Base-by-base conservation (phyloP, 2,329 filamentous ascomycete species). In the Cryphonectria carpinicola region DNA sequence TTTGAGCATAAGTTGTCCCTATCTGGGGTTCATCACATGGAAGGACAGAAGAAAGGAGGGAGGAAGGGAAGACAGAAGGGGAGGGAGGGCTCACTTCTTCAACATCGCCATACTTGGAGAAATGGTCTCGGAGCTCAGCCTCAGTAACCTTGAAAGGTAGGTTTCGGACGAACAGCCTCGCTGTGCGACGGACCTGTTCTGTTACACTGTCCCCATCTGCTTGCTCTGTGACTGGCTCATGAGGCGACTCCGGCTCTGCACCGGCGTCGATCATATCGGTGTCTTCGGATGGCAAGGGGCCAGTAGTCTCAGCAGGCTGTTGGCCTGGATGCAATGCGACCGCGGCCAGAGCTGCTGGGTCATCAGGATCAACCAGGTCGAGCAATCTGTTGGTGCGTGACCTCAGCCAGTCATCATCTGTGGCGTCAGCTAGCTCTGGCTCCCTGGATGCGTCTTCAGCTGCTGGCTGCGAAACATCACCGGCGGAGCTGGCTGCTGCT, bases 1-100 rank as follows among this genome's bases (percentile, higher is more conserved):
- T 84, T 79, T 82, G 81, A 77, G 92, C 92, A 95, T 98, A 93
- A 94, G 95, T 90, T 98, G 96, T 98, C 96, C 96, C 96, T 98
- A 98, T 98, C 96, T 92, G 92, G 89, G 89, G 85, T 93, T 98
- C 95, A 98, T 98, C 96, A 72, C 66, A 95, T 88, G 49, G 32
- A 7, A 75, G 74, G 77, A 75, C 71, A 71, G 60, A 69, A 61
- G 68, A 68, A 64, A 64, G n/a, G 22, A 46, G 25, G 17, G 41
- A 46, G 25, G 58, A 61, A 52, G 39, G 54, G 62, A 39, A 60
- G 58, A 69, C 68, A 65, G 52, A 75, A 72, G 74, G 67, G 65
- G 52, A 74, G 72, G 75, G 67, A 66, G 61, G 70, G 82, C 93
- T 87, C 90, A 98, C 96, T 91, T 98, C 95, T 86, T 95, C 88